Evolutionary conservation across 225 moss, liverwort and hornwort genomes (phyloP), one percentile per base, ranked within the genome.

Genomic region (Pseudoscleropodium purum): DNA sequence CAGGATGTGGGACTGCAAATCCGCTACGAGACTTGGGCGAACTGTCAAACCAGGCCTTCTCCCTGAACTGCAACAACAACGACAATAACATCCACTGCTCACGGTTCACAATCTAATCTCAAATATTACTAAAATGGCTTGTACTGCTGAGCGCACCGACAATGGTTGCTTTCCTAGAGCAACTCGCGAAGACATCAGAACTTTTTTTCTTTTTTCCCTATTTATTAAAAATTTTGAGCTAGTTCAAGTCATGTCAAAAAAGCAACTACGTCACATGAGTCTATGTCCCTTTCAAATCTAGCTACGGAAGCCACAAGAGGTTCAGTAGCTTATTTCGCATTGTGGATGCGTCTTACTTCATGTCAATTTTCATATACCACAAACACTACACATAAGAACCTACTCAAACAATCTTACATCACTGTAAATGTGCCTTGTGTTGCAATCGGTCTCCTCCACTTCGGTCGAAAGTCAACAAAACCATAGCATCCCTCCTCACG

Each of bases 11-110:
- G 90, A 86, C 93, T 91, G 90, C 95, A 84, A 97, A 96, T 39
- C 90, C 95, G 31, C 89, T 74, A 64, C 97, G 95, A 25, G 97
- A 93, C 89, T 37, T 93, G 30, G 92, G 90, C 49, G 99, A 96
- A 86, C 96, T 95, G 61, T 94, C 90, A 63, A 97, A 95, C 99
- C 99, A 99, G 72, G 93, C 92, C 72, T 91, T 94, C 87, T 95
- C 95, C 85, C 99, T 94, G 25, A 94, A 84, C 99, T 99, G 91
- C 91, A 88, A 41, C 92, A 74, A 81, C 37, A 77, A 80, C 57
- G 54, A 74, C 36, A 18, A 67, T 15, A 47, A 85, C 61, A 51
- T 14, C 34, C 45, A 75, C 54, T 20, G 23, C 10, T 89, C 56
- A 54, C 70, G 19, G 16, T 62, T 75, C 76, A 30, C 57, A 79